Evolutionary conservation across 495 filamentous ascomycete species (phyloP).

Genomic region (Aspergillus ellipticus): DNA sequence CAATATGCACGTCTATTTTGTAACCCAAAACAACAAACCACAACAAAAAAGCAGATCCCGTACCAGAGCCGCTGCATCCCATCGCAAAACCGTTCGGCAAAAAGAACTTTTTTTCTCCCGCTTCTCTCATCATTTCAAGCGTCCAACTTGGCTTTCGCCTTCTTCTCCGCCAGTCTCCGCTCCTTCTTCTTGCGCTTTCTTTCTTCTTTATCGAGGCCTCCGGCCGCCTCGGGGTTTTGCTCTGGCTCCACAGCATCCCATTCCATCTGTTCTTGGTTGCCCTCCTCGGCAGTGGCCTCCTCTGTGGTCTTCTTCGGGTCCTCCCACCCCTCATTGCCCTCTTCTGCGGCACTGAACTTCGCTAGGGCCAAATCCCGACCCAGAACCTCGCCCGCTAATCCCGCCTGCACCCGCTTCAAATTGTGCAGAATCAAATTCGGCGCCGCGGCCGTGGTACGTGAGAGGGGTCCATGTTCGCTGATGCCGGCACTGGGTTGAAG

Average conservation of each 20-base stretch:
- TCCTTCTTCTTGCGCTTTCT: conserved; percentile 51
- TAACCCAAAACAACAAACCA: not conserved
- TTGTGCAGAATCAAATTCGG: conserved; percentile 60
- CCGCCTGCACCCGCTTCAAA: conserved; percentile 62
- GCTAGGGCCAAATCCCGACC: conserved; percentile 44
- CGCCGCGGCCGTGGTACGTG: conserved; percentile 49
- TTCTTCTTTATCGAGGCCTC: conserved; percentile 43
- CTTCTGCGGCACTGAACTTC: conserved; percentile 34
- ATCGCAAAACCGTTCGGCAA: not conserved
- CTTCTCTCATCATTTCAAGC: conserved; percentile 8
- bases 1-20: not conserved
- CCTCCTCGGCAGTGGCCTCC: conserved; percentile 32
- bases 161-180: conserved; percentile 42
- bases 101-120: not conserved
- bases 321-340: conserved; percentile 45
- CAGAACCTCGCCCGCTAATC: conserved; percentile 56
- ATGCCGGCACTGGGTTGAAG: conserved; percentile 65
- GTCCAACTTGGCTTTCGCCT: conserved; percentile 38
- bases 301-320: conserved; percentile 49
- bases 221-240: conserved; percentile 22
- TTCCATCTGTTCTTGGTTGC: conserved; percentile 20
- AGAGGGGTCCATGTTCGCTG: conserved; percentile 55
- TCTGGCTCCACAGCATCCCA: conserved; percentile 27
- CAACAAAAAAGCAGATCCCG: not conserved
- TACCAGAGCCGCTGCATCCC: not conserved